Percentiles rank a stretch among this genome's conserved stretches.
These are phyloP conservation scores for Sugiyamaella neomexicana DNA, from an alignment of 1,139 yeast genomes.

Conservation along the genomic window DNA sequence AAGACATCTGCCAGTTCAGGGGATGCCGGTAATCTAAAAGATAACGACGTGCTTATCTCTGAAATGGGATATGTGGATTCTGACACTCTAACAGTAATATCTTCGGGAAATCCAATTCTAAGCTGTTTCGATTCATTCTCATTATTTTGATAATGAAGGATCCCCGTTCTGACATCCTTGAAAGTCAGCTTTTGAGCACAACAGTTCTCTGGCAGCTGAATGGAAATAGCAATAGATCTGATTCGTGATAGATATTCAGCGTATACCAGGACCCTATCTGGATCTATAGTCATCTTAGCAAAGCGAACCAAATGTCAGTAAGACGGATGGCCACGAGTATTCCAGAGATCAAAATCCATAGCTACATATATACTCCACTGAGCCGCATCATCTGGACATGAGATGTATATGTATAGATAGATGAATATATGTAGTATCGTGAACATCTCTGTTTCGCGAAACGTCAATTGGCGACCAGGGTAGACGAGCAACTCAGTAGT, in stretches of 20 bases:
- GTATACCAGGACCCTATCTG: constrained; percentile 14
- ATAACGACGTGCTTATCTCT: constrained; percentile 19
- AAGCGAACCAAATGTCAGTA: neutral
- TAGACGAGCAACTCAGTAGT: neutral
- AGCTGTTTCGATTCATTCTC: constrained; percentile 3
- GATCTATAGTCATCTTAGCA: neutral
- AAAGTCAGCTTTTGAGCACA: constrained; percentile 25
- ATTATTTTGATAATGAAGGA: constrained; percentile 19
- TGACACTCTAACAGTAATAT: constrained; percentile 26
- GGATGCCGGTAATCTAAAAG: constrained; percentile 31
- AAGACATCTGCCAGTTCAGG: constrained; percentile 25
- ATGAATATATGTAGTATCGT: neutral
- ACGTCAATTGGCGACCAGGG: neutral
- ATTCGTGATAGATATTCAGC: constrained; percentile 42
- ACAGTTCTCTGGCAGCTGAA: constrained; percentile 27
- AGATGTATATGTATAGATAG: neutral
- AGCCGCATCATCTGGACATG: neutral
- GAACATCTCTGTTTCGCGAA: neutral
- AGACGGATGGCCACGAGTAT: neutral
- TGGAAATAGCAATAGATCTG: constrained; percentile 32
- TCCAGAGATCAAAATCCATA: neutral
- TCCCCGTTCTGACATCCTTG: constrained; percentile 22
- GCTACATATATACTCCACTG: neutral
- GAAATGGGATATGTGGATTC: constrained; percentile 20
- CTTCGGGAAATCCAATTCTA: constrained; percentile 28